These are phyloP conservation scores for Cardiosporidium cionae DNA, from an alignment of 169 alveolate genomes.

Conservation along the genomic window DNA sequence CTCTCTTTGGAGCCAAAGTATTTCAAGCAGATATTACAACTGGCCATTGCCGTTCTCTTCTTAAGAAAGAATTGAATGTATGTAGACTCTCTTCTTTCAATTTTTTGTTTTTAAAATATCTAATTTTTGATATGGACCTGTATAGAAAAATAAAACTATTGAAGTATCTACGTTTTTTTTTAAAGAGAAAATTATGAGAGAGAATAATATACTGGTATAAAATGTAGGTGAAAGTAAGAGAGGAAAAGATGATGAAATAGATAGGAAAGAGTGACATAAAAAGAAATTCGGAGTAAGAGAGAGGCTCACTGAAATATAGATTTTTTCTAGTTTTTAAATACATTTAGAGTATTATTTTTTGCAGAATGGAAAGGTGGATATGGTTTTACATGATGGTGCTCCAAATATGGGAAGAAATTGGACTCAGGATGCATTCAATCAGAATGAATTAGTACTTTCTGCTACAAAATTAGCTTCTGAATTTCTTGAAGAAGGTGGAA, in stretches of 20 bases:
- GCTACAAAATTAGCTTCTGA: constrained; percentile 86
- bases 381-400: constrained; percentile 98
- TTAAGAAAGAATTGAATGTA: constrained; percentile 31
- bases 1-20: constrained; percentile 86
- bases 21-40: constrained; percentile 91
- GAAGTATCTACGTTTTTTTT: no score
- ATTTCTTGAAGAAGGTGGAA: constrained; percentile 65
- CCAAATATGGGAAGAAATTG: constrained; percentile 99
- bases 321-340: no score
- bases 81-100: background rate
- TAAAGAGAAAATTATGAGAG: no score
- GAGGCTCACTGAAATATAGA: no score
- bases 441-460: constrained; percentile 86
- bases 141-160: no score
- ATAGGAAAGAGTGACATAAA: no score
- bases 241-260: no score
- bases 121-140: no score
- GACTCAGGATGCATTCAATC: constrained; percentile 94
- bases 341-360: background rate
- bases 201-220: no score
- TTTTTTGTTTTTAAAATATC: background rate
- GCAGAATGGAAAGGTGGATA: constrained; percentile 87
- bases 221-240: no score
- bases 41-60: constrained; percentile 40
- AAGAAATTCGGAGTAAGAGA: no score